A percentile compares a stretch with the other conserved stretches of the same genome.
These are phyloP conservation scores for Candida nanaspora DNA, from an alignment of 805 yeast species.

Conservation along the genomic window DNA sequence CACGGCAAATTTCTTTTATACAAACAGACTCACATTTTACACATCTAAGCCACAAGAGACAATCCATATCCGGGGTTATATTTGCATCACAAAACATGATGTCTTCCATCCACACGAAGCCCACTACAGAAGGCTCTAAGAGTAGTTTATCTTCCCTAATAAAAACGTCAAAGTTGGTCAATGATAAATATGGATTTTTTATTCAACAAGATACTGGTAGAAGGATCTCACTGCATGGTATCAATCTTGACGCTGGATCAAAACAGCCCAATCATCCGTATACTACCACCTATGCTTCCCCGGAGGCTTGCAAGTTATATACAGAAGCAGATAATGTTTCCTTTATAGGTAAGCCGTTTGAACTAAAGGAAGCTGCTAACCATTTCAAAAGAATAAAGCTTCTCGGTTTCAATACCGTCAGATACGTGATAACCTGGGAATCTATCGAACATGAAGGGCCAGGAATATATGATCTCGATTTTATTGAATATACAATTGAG, in stretches of 20 bases:
- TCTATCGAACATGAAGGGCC: constrained; percentile 89
- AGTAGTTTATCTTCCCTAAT: constrained; percentile 1
- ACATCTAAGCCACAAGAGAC: no score
- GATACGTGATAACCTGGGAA: constrained; percentile 86
- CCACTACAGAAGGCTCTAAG: not conserved
- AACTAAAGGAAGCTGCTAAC: constrained; percentile 59
- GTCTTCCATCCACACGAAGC: no score
- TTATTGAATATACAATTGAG: constrained; percentile 59
- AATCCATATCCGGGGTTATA: no score
- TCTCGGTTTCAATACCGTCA: constrained; percentile 75
- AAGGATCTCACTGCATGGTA: constrained; percentile 63
- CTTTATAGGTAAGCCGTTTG: constrained; percentile 80
- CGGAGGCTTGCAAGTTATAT: constrained; percentile 42
- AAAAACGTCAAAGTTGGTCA: constrained; percentile 14
- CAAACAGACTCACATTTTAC: no score
- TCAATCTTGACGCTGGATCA: constrained; percentile 69
- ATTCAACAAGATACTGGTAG: constrained; percentile 46
- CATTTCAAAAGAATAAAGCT: constrained; percentile 67
- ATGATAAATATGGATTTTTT: constrained; percentile 51
- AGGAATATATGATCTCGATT: constrained; percentile 71
- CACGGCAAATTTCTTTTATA: no score
- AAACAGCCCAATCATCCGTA: constrained; percentile 61
- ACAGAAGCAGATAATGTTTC: constrained; percentile 65
- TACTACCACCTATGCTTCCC: constrained; percentile 31
- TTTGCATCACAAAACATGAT: no score